Base-by-base conservation (phyloP, 176 grass and related monocot species). In the Oryza australiensis region DNA sequence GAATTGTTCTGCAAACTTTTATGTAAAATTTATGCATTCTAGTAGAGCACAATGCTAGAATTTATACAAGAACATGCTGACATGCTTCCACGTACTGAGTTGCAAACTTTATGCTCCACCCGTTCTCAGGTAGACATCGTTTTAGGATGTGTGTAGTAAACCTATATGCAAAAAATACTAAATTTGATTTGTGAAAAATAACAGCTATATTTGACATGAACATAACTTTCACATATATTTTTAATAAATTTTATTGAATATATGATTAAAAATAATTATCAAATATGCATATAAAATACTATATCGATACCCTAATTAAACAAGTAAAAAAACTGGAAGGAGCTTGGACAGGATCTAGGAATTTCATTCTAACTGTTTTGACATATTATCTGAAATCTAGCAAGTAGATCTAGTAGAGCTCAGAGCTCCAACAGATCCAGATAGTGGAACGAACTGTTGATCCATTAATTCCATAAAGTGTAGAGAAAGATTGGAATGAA, bases 311-410 rank as follows among this genome's bases (percentile, higher is more conserved):
- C 49, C 18, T 53, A 22, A 53, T 5, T 53, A 53, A 53, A 53
- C 49, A 18, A 7, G 49, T 53, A 53, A 16, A 53, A 51, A 22
- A 53, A 53, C 7, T 10, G 16, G 16, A 53, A 18, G 16, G 5
- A 53, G 16, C 24, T 29, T 64, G 7, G 55, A 64, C 27, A 15
- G 34, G 8, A 60, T 18, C 29, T 41, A 28, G 4, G 3, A 51
- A 51, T n/a, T 74, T 60, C 18, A 12, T 3, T 27, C 51, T 14
- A 12, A 45, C 30, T 14, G 5, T 33, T 18, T 18, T 30, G 29
- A 32, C 41, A n/a, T 76, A n/a, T 76, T 35, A 83, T 4, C 13
- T 49, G n/a, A 65, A 48, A 73, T 18, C 40, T 49, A 73, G 26
- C 18, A 41, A 33, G 38, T 43, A 15, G 40, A 28, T 12, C 40